Conservation (phyloP, 1,284 basidiomycete genomes). For the Fomitopsis schrenkii region DNA sequence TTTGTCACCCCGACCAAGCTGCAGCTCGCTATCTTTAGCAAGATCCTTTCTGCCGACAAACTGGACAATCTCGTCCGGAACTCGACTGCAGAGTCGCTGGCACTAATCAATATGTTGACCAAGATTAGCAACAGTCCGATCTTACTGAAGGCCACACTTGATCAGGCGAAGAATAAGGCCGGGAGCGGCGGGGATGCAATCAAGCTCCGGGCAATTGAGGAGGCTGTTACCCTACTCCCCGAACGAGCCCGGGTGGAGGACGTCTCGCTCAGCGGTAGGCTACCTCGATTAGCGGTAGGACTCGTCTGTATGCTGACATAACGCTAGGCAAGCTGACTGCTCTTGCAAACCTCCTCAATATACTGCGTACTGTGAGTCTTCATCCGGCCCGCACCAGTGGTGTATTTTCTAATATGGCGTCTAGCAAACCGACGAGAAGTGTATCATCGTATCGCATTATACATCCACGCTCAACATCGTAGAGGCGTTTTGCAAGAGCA, state of each 20-base stretch:
- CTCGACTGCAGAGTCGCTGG: constrained; percentile 77
- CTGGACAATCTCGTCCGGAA: constrained; percentile 62
- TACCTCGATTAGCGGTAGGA: background rate
- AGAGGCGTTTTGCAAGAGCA: constrained; percentile 79
- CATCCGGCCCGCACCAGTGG: background rate
- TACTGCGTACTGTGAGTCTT: constrained; percentile 51
- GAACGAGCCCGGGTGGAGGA: constrained; percentile 59
- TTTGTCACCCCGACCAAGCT: constrained; percentile 83
- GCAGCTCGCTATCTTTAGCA: constrained; percentile 79
- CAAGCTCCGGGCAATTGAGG: constrained; percentile 49
- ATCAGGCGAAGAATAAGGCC: constrained; percentile 46
- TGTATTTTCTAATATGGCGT: background rate
- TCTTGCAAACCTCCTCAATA: constrained; percentile 69
- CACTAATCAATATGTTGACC: constrained; percentile 75
- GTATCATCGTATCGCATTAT: constrained; percentile 88
- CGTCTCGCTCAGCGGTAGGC: constrained; percentile 70
- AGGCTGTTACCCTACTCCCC: constrained; percentile 70
- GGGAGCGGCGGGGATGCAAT: constrained; percentile 31
- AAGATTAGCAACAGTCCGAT: constrained; percentile 95
- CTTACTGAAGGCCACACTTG: constrained; percentile 70
- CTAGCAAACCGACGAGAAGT: constrained; percentile 84
- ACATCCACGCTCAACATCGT: constrained; percentile 91
- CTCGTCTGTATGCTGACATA: background rate
- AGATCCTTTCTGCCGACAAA: constrained; percentile 68
- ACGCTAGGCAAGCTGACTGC: constrained; percentile 76